Evolutionary conservation across 495 filamentous ascomycete species (phyloP), one percentile per base, ranked within the genome.

Genomic region (Penicillium soppii): DNA sequence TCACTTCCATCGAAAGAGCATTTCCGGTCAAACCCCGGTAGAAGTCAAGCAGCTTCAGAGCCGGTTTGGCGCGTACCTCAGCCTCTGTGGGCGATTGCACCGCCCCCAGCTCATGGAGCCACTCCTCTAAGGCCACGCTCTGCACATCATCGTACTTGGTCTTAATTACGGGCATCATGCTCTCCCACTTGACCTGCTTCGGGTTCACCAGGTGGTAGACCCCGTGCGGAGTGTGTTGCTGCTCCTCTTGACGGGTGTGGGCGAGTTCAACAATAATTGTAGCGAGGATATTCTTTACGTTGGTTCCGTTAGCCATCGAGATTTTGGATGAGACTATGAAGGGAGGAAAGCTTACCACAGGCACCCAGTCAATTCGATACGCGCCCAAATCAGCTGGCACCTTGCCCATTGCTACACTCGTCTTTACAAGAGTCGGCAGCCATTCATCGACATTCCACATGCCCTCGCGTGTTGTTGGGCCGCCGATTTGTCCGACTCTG

Each of bases 401-500:
- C 47, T 54, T 52, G 0, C 56, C 53, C 3, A 63, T 26, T 0
- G 50, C 7, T 39, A 50, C 44, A 70, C 62, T 65, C 2, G 62
- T 62, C 17, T 51, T 43, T 0, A 71, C 42, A 8, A 73, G 21
- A 2, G 57, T 52, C 0, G 67, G 62, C 0, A 70, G 16, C 69
- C 68, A 72, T 30, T 74, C 71, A 2, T 60, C 46, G 15, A 33
- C 38, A 40, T 65, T 73, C 69, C 71, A 74, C 2, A 44, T 21
- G 0, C 71, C 69, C 4, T 38, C 22, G 16, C 46, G 8, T 0
- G 50, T 54, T 4, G 43, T 50, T 2, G 83, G 77, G 0, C 84
- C 82, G 1, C 59, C 76, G 43, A 86, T 75, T 56, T 86, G 82
- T 0, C 83, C 82, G 1, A 84, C 73, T 0, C 84, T 73, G 43